Conservation (phyloP, 768 basidiomycete species). For the Trametes meyenii region DNA sequence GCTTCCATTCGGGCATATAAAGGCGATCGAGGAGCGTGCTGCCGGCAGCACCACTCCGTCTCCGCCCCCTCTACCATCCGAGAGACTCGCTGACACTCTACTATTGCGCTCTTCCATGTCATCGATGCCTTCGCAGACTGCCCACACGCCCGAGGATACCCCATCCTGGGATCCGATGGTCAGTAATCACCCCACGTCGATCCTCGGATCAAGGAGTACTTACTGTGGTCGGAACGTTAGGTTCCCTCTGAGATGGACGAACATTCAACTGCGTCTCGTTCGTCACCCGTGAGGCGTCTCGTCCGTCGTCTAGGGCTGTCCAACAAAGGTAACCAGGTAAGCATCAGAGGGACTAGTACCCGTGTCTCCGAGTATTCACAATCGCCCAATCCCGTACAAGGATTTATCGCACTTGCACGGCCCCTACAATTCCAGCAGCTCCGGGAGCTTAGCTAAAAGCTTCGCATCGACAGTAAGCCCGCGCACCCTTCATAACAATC, state of each 20-base stretch:
- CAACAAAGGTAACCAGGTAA: background rate
- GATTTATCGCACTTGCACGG: background rate
- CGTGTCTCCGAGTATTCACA: background rate
- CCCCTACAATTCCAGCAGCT: background rate
- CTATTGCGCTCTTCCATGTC: background rate
- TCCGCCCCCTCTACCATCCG: background rate
- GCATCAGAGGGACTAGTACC: background rate
- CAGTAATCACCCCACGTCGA: background rate
- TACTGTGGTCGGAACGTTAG: background rate
- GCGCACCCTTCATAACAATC: background rate
- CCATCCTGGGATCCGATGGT: background rate
- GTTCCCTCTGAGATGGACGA: background rate
- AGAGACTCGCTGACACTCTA: background rate
- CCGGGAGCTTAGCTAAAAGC: conserved; percentile 1
- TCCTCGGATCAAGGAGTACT: background rate
- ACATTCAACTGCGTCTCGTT: background rate
- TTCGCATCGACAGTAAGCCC: background rate
- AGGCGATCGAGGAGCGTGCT: too few relatives aligned
- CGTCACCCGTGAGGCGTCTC: background rate
- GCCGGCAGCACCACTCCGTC: too few relatives aligned
- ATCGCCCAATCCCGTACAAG: background rate
- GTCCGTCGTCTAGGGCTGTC: conserved; percentile 5
- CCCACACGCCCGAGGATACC: background rate
- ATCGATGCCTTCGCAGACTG: background rate
- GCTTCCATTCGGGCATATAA: too few relatives aligned